Evolutionary conservation across 164 flowering plant species (phyloP), one percentile per base, ranked within the genome.

Genomic region (Nymphaea colorata): DNA sequence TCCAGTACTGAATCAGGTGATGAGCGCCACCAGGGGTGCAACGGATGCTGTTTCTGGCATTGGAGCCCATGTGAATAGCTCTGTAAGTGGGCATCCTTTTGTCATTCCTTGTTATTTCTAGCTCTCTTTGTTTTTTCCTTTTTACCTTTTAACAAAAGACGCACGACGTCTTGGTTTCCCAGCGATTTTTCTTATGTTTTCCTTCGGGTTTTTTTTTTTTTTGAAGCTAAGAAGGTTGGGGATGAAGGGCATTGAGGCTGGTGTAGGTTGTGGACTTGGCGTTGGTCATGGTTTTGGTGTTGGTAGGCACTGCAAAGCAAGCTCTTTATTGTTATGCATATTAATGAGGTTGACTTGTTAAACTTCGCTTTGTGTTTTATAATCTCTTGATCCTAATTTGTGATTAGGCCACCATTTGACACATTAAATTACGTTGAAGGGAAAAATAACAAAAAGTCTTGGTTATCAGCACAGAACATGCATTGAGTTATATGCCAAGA

Each of bases 241-340:
- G 59, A 85, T 89, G 47, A 90, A 87, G 79, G 85, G 78, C 67
- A 83, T 90, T 71, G 85, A 90, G 79, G 91, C 85, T 4, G 96
- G 99, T 65, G 70, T 89, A 73, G 98, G 98, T 62, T 89, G 97
- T 74, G 97, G 99, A 70, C 81, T 92, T 69, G 99, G 98, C 64
- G 78, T 92, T 79, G 98, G 99, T 64, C 93, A 88, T 83, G 99
- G 96, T 61, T 86, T 92, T 82, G 98, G 99, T 79, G 81, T 83
- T 70, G 98, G 99, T 95, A 86, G 67, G 92, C 72, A 18, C 51
- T 66, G 61, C 25, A 10, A 51, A 64, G 17, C 2, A 61, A 17
- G 64, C 25, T 12, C 42, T 55, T 55, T 8, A 55, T 55, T 55
- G 16, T 55, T 55, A 16, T 55, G 59, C 16, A 55, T 55, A 16